Evolutionary conservation across 371 early-diverging fungal genomes (phyloP), one percentile per base, ranked within the genome.

Genomic region (Gilbertella persicaria): DNA sequence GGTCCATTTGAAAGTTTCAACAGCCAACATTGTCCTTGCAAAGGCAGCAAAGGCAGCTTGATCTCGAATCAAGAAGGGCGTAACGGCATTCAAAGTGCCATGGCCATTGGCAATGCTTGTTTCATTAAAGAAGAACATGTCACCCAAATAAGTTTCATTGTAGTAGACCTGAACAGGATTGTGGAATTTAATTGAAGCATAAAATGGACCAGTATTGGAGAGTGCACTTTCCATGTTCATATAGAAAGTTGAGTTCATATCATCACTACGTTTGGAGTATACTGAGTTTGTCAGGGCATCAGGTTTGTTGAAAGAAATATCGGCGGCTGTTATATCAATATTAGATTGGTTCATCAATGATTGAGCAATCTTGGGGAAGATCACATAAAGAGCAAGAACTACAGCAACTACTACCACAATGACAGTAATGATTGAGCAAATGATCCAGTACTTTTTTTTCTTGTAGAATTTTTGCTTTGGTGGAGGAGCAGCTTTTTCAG

Each of bases 361-460:
- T 61, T 85, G 85, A 33, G 81, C 80, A 24, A 85, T 69, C 67
- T 77, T 79, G 25, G 83, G 83, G 63, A 85, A 69, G 38, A 79
- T 71, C 8, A 85, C 85, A 53, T 78, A 81, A 13, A 82, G 62
- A 4, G 66, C 61, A 6, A 84, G 53, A 5, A 75, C 46, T 12
- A 84, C 78, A 4, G 69, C 75, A 16, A 84, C 77, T 2, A 82
- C 62, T 14, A 75, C 53, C n/a, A 73, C 57, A 28, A 82, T 75
- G 38, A 77, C 75, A 13, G 69, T 65, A 29, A 63, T 60, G 5
- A 75, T 69, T 5, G 74, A 68, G 50, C 84, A 84, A 45, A 71
- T 75, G 33, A 78, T 73, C 84, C 82, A 82, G 33, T 79, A 82
- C 58, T 75, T 82, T 39, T 72, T 76, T 19, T 74, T 65, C 40